Evolutionary conservation across 2,329 filamentous ascomycete species (phyloP), one percentile per base, ranked within the genome.

Genomic region (Penicillium sp.): DNA sequence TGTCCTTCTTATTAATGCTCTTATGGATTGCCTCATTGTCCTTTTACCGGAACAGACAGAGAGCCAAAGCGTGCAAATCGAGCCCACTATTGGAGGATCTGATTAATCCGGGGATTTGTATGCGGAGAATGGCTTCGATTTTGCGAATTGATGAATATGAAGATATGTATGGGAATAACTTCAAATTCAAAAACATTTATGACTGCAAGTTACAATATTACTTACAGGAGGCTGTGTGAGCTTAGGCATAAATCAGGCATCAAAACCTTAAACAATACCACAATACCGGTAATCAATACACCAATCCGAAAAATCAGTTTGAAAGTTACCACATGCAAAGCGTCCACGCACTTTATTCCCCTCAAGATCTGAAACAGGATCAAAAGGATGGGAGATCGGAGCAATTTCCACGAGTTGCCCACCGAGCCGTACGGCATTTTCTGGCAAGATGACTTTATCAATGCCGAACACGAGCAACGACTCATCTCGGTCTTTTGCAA

Each of bases 361-460:
- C 10, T 31, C 17, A 22, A 30, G 17, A 35, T 37, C 7, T 5
- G 3, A 33, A 12, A 11, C 16, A 37, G 12, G 22, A 22, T 7
- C 4, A 17, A 25, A 28, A 26, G 10, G 5, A 35, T 51, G 53
- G 51, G 4, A 41, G 30, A 42, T 10, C 60, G 51, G 35, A 44
- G 9, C 19, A 49, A 59, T 9, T 61, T 68, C 30, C 51, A 61
- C 30, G 66, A 69, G 38, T 50, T 71, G 10, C 61, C 64, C n/a
- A 66, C 66, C 26, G 43, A 57, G 12, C 67, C 68, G 1, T 51
- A 48, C 1, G 69, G 69, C 6, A 61, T 71, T 7, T 65, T 74
- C 26, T 77, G 78, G 74, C 73, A 82, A 57, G 60, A 72, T 9
- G 70, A 82, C 57, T 83, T 82, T 61, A 74, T 83, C 63, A 73